Evolutionary conservation across 805 yeast genomes (phyloP), one percentile per base, ranked within the genome.

Genomic region (Wickerhamomyces chaumierensis): DNA sequence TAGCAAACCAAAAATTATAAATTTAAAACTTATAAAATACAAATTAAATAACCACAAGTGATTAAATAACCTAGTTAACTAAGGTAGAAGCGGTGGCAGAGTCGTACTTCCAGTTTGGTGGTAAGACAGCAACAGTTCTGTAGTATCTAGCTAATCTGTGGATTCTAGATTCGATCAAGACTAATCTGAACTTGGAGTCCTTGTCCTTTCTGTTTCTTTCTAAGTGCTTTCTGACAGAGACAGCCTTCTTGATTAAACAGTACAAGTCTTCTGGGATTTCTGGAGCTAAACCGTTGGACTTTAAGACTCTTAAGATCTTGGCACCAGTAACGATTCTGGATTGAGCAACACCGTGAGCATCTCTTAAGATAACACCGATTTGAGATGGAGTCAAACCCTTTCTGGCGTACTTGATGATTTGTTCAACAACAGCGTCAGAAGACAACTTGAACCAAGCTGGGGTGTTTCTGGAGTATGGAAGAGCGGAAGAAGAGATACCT

Each of bases 51-150:
- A 14, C 42, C 38, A 37, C 29, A 18, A 18, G 18, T 19, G 35
- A 19, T 19, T n/a, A 51, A 43, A 46, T 50, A 60, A 62, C 65
- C 73, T 87, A 92, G 84, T 90, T 90, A 65, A 92, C 99, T 73
- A 92, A 81, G 71, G 99, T 94, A 63, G 98, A 92, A 66, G 99
- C 99, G 66, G 98, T 92, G 67, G 98, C 95, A 58, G 98, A 90
- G 79, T 92, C 99, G 94, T 84, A 92, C 78, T 92, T 92, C 99
- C 99, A 92, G 92, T 83, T 88, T 69, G 99, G 97, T 62, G 99
- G 98, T 66, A 92, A 81, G 62, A 92, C 97, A 65, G 95, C 77
- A 62, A 86, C 95, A 62, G 96, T 85, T 86, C 96, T 90, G 96
- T 92, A 92, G 94, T 92, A 92, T 78, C 99, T 85, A 60, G 98